Conservation (phyloP, 805 yeast genomes). For the Starmerella scarabaei region DNA sequence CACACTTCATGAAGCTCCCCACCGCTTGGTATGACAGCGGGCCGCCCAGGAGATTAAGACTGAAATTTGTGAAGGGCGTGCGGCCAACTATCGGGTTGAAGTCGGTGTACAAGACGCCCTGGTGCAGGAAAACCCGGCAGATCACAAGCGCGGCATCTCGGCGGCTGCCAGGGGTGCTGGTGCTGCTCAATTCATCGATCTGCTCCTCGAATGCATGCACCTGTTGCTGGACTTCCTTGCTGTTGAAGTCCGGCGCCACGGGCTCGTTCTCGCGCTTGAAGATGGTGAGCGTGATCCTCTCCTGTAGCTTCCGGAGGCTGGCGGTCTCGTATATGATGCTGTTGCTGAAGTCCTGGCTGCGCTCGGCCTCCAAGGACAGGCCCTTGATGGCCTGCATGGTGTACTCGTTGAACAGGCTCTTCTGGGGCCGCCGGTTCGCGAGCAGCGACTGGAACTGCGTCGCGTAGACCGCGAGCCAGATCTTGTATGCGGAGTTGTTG, state of each 20-base stretch:
- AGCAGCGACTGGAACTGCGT: conserved; percentile 29
- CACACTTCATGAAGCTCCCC: conserved; percentile 23
- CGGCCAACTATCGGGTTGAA: conserved; percentile 23
- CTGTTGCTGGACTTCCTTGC: conserved; percentile 31
- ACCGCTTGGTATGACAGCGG: conserved; percentile 21
- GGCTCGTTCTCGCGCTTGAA: conserved; percentile 32
- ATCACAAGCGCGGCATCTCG: conserved; percentile 33
- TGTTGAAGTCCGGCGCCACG: conserved; percentile 27
- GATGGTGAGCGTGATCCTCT: conserved; percentile 30
- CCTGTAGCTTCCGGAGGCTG: conserved; percentile 44
- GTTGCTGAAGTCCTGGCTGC: not conserved
- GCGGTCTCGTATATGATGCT: conserved; percentile 32
- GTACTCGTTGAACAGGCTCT: conserved; percentile 35
- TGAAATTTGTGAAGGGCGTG: conserved; percentile 28
- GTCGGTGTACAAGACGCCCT: conserved; percentile 22
- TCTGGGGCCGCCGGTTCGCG: conserved; percentile 50
- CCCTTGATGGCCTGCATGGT: conserved; percentile 50
- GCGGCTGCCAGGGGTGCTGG: not conserved
- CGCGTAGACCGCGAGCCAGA: conserved; percentile 29
- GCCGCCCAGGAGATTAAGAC: conserved; percentile 20
- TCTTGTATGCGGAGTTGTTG: conserved; percentile 36
- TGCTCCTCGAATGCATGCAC: conserved; percentile 39
- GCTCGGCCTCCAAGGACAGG: conserved; percentile 17
- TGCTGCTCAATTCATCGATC: conserved; percentile 30
- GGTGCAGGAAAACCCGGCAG: conserved; percentile 37